A percentile compares a stretch with the other conserved stretches of the same genome.
These are phyloP conservation scores for Phytophthora ohioensis DNA, from an alignment of 352 stramenopile species.

Conservation along the genomic window DNA sequence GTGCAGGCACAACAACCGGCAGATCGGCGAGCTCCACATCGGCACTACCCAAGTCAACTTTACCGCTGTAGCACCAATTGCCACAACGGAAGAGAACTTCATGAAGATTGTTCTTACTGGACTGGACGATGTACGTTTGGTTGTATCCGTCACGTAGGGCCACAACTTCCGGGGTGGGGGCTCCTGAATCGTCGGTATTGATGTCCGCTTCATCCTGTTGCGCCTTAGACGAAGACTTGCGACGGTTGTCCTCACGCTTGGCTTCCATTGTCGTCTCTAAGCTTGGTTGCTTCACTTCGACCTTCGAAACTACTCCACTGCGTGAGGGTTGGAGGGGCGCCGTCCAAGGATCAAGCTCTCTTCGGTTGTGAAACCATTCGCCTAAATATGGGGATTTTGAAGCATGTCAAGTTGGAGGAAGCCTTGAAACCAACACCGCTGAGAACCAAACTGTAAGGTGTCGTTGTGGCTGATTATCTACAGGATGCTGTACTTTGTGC, in stretches of 20 bases:
- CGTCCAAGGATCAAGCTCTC: constrained; percentile 11
- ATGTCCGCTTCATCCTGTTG: constrained; percentile 34
- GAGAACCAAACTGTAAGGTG: background rate
- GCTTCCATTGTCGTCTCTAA: constrained; percentile 61
- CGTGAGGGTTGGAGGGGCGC: constrained; percentile 8
- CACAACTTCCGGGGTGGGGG: constrained; percentile 69
- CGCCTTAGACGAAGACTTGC: constrained; percentile 41
- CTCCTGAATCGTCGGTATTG: constrained; percentile 54
- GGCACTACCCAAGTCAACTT: constrained; percentile 86
- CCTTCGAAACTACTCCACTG: constrained; percentile 32
- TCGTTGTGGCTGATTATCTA: constrained; percentile 26
- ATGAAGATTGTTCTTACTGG: constrained; percentile 73
- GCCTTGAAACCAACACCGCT: background rate
- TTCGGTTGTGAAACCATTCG: constrained; percentile 51
- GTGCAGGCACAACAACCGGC: constrained; percentile 88
- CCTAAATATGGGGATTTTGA: constrained; percentile 20
- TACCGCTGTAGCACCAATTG: constrained; percentile 95
- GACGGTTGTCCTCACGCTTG: constrained; percentile 48
- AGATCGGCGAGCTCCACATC: constrained; percentile 90
- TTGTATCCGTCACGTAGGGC: constrained; percentile 91
- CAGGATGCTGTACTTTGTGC: constrained; percentile 22
- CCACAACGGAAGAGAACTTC: constrained; percentile 95
- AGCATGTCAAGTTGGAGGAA: constrained; percentile 2
- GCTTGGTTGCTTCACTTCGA: constrained; percentile 12
- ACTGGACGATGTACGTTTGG: constrained; percentile 92